phyloP scores from a whole-genome alignment of 1,139 yeast genomes.

The Candida mesenterica region DNA sequence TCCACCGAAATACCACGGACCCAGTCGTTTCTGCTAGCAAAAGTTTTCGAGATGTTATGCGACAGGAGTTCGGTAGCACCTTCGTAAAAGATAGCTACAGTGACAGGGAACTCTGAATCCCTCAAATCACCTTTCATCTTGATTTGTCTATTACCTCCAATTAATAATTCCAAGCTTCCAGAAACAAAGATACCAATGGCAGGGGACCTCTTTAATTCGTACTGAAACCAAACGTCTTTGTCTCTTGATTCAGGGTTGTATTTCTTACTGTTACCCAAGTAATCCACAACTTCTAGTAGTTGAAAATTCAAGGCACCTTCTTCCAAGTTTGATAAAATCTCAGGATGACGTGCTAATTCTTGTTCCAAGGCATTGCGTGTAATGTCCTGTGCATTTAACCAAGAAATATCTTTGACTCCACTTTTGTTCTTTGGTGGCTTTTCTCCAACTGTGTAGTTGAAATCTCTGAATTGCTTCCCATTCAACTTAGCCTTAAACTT shows the following conservation, averaged over 20 bases:
- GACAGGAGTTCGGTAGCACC: conserved; percentile 24
- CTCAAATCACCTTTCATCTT: conserved; percentile 21
- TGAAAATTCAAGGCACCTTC: conserved; percentile 66
- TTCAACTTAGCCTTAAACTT: conserved; percentile 58
- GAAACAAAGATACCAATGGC: conserved; percentile 34
- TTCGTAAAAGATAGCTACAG: conserved; percentile 38
- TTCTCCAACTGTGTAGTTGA: conserved; percentile 24
- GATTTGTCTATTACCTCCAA: conserved; percentile 38
- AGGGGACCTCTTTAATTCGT: conserved; percentile 67
- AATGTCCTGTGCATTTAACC: conserved; percentile 25
- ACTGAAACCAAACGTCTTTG: conserved; percentile 50
- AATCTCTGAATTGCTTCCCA: conserved; percentile 33
- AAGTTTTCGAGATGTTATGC: conserved; percentile 33
- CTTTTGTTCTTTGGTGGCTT: conserved; percentile 3
- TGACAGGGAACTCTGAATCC: conserved; percentile 47
- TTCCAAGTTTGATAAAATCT: conserved; percentile 25
- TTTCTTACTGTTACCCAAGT: conserved; percentile 65
- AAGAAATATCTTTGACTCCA: conserved; percentile 17
- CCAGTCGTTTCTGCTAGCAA: conserved; percentile 31
- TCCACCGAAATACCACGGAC: conserved; percentile 38
- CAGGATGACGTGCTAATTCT: conserved; percentile 28
- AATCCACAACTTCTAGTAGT: conserved; percentile 67
- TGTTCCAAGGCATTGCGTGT: conserved; percentile 38
- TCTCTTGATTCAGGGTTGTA: conserved; percentile 49
- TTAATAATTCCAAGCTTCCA: conserved; percentile 43